Conservation (phyloP, 2,329 filamentous ascomycete species). For the Talaromyces marneffei region DNA sequence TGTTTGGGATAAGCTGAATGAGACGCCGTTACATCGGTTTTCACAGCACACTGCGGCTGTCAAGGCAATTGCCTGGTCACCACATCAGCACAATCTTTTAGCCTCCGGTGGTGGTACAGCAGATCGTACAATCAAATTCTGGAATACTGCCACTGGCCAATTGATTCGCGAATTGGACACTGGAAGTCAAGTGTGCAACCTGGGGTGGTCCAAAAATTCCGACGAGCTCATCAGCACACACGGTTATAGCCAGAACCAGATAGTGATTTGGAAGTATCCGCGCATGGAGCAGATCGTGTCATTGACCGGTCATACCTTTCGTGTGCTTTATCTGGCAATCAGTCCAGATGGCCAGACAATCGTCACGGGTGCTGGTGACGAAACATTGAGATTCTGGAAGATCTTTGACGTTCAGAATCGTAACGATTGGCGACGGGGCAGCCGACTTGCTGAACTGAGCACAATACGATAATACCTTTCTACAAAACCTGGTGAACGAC, state of each 20-base stretch:
- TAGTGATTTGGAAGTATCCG: slow-evolving; percentile 98
- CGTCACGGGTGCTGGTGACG: slow-evolving; percentile 92
- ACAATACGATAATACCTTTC: slow-evolving; percentile 59
- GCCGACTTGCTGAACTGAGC: slow-evolving; percentile 70
- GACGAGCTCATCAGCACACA: slow-evolving; percentile 97
- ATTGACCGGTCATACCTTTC: slow-evolving; percentile 91
- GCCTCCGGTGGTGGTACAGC: slow-evolving; percentile 94
- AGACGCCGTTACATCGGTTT: slow-evolving; percentile 88
- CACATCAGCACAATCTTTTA: slow-evolving; percentile 88
- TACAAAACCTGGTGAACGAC: neutral
- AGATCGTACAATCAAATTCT: slow-evolving; percentile 94
- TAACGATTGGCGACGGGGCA: slow-evolving; percentile 57
- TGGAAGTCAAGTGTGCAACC: slow-evolving; percentile 96
- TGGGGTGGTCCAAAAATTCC: slow-evolving; percentile 95
- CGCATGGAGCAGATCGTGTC: slow-evolving; percentile 96
- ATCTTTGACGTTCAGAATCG: slow-evolving; percentile 78
- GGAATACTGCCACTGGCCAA: slow-evolving; percentile 83
- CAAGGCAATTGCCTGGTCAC: slow-evolving; percentile 96
- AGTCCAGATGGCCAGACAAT: slow-evolving; percentile 91
- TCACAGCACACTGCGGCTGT: slow-evolving; percentile 92
- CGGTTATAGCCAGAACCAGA: slow-evolving; percentile 96
- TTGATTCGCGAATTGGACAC: slow-evolving; percentile 87
- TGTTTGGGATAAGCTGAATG: slow-evolving; percentile 96
- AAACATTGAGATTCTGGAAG: slow-evolving; percentile 95
- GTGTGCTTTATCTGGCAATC: slow-evolving; percentile 94